Base-by-base conservation (phyloP, 495 filamentous ascomycete genomes). In the Cercophora newfieldiana region DNA sequence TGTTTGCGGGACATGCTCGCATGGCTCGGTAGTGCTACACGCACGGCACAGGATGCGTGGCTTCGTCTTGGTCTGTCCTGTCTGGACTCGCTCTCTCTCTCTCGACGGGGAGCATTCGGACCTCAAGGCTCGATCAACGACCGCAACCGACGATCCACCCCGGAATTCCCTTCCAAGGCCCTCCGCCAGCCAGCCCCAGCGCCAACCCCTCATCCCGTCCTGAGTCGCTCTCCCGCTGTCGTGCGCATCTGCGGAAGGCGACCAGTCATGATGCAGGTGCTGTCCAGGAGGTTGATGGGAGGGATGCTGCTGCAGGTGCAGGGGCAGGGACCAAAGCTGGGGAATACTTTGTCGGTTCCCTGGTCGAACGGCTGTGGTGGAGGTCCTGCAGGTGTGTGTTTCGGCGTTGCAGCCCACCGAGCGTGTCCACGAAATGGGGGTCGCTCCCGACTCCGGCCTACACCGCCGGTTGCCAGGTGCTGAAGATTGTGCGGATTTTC, bases 241-340 rank as follows among this genome's bases (percentile, higher is more conserved):
- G 54, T 31, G n/a, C 26, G 25, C 18, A 30, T n/a, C 25, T 56
- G 54, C 26, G 26, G 54, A 57, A 57, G 54, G 54, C 54, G 54
- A n/a, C 54, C 54, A 57, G 54, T 57, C 28, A 53, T 33, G 18
- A 22, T 21, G 26, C 22, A 14, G 18, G 30, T 21, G 19, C 50
- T 53, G 50, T 19, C 2, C 30, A 44, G 7, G 37, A 33, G 30
- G 30, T 65, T 21, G 48, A 14, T 53, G 4, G 56, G 19, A 12
- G 24, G 31, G 64, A 24, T 44, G 64, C 64, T 37, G 63, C 60
- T 69, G 66, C 66, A 67, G 59, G 61, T 55, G 63, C 69, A 71
- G 54, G 57, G 64, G 51, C 67, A 28, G 56, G 64, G 67, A 48
- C 59, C 51, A 57, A 70, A 68, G 65, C 70, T 69, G 70, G 70